phyloP scores from a whole-genome alignment of 306 rosid species.

The Sindora glabra region DNA sequence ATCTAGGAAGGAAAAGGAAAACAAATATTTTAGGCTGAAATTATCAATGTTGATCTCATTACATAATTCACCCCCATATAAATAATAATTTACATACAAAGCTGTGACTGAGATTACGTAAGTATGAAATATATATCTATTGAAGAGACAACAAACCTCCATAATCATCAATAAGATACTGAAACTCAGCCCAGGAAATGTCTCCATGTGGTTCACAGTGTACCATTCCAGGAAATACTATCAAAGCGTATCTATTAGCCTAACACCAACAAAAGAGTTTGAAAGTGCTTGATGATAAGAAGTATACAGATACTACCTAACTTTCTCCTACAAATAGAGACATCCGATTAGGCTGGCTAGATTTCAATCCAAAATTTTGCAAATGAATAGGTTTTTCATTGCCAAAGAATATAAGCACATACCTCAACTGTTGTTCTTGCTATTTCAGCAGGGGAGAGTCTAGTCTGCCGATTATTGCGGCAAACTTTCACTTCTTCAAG shows the following conservation, averaged over 20 bases:
- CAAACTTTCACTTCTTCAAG: constrained; percentile 75
- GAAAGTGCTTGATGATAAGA: constrained; percentile 21
- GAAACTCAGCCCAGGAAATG: constrained; percentile 67
- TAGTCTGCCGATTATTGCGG: constrained; percentile 41
- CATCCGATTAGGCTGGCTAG: constrained; percentile 1
- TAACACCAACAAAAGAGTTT: constrained; percentile 34
- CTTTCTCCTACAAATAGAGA: constrained; percentile 12
- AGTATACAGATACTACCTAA: constrained; percentile 17
- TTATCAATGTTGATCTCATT: not conserved
- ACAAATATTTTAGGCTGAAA: not conserved
- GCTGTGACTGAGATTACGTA: not conserved
- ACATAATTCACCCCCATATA: no score
- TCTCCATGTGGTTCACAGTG: constrained; percentile 91
- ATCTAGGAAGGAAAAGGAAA: constrained; percentile 36
- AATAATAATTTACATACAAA: constrained; percentile 12
- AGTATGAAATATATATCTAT: not conserved
- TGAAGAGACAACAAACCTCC: constrained; percentile 53
- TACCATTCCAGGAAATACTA: constrained; percentile 76
- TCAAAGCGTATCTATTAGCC: constrained; percentile 68
- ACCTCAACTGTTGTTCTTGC: constrained; percentile 88
- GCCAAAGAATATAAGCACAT: constrained; percentile 8
- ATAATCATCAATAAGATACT: constrained; percentile 58
- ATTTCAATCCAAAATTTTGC: constrained; percentile 9
- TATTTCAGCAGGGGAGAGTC: constrained; percentile 71
- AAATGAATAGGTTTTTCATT: not conserved